These are phyloP conservation scores for Vitis labrusca DNA, from an alignment of 164 flowering plant species.

Conservation along the genomic window DNA sequence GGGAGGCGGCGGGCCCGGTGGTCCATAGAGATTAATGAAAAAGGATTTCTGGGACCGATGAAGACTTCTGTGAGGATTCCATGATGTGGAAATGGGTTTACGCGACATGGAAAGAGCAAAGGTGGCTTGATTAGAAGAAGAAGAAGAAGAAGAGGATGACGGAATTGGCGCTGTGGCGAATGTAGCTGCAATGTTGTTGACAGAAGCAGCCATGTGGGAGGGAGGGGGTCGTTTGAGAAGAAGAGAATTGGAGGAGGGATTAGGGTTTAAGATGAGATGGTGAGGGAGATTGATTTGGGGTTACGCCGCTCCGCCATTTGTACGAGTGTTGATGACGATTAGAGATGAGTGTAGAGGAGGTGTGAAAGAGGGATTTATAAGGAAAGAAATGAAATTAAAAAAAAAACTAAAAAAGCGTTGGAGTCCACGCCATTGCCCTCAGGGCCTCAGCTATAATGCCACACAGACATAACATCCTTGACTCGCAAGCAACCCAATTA, in stretches of 20 bases:
- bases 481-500: too few relatives aligned
- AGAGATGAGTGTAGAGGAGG: too few relatives aligned
- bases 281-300: too few relatives aligned
- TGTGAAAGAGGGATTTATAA: too few relatives aligned
- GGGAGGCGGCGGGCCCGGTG: slow-evolving; percentile 19
- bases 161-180: slow-evolving; percentile 10
- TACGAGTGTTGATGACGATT: too few relatives aligned
- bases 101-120: slow-evolving; percentile 1
- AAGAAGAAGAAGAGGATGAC: neutral
- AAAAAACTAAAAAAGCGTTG: too few relatives aligned
- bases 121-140: neutral
- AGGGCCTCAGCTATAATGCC: too few relatives aligned
- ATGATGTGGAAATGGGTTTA: slow-evolving; percentile 18
- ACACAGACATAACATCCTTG: too few relatives aligned
- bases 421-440: too few relatives aligned
- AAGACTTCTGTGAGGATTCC: slow-evolving; percentile 26
- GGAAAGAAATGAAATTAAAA: too few relatives aligned
- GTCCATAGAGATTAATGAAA: slow-evolving; percentile 20
- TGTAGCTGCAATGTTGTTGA: slow-evolving; percentile 32
- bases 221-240: neutral
- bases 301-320: too few relatives aligned
- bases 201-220: slow-evolving; percentile 18
- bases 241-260: neutral
- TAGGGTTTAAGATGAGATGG: neutral
- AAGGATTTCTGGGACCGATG: slow-evolving; percentile 17